phyloP scores from a whole-genome alignment of 169 alveolate genomes.

The Theileria annulata region DNA sequence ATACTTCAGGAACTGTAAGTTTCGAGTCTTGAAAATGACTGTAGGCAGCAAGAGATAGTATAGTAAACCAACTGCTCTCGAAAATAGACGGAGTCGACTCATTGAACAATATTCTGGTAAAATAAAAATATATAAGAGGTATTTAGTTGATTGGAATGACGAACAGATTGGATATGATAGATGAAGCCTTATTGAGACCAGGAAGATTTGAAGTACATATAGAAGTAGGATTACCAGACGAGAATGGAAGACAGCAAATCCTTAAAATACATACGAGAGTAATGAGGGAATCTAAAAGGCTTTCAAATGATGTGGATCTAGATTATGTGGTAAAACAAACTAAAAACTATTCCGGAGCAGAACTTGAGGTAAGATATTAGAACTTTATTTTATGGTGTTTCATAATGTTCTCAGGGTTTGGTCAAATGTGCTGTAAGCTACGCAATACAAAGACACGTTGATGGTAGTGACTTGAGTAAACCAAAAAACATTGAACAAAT shows the following conservation, averaged over 20 bases:
- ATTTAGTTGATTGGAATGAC: slow-evolving; percentile 96
- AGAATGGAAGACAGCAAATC: slow-evolving; percentile 95
- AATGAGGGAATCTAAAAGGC: slow-evolving; percentile 83
- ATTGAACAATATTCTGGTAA: slow-evolving; percentile 91
- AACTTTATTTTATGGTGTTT: background rate
- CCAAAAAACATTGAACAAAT: slow-evolving; percentile 82
- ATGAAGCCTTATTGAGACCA: slow-evolving; percentile 98
- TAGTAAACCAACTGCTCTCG: slow-evolving; percentile 96
- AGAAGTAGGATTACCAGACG: slow-evolving; percentile 98
- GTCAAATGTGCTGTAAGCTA: slow-evolving; percentile 93
- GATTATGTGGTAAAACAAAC: slow-evolving; percentile 90
- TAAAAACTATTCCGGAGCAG: slow-evolving; percentile 99
- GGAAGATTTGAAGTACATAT: slow-evolving; percentile 98
- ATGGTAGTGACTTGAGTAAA: slow-evolving; percentile 76
- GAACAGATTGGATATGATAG: slow-evolving; percentile 96
- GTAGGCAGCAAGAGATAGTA: slow-evolving; percentile 94
- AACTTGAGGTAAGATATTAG: slow-evolving; percentile 85
- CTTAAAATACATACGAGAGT: slow-evolving; percentile 96
- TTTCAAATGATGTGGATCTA: slow-evolving; percentile 89
- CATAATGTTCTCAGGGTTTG: too few relatives aligned
- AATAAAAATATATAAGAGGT: background rate
- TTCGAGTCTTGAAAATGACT: too few relatives aligned
- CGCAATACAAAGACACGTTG: slow-evolving; percentile 91
- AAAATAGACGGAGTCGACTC: slow-evolving; percentile 99
- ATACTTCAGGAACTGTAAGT: slow-evolving; percentile 81